phyloP scores from a whole-genome alignment of 2,329 filamentous ascomycete genomes.

The Penicillium italicum region DNA sequence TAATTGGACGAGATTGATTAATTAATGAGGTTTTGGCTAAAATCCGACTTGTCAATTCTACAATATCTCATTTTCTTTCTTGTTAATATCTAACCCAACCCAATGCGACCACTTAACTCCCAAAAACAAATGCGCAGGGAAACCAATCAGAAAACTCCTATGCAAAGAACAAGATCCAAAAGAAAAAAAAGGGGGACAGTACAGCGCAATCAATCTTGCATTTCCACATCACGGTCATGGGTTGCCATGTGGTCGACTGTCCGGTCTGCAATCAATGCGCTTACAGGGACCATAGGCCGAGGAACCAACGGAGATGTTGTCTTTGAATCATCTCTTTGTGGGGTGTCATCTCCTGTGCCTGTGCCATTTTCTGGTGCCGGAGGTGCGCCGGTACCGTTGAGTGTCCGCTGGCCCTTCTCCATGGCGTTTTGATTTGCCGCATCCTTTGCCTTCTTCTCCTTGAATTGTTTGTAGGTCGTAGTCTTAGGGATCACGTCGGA shows the following conservation, averaged over 20 bases:
- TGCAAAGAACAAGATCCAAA: conserved; percentile 17
- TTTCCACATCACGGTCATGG: conserved; percentile 55
- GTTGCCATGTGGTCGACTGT: conserved; percentile 46
- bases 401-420: conserved; percentile 40
- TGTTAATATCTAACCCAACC: conserved; percentile 8
- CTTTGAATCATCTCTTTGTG: conserved; percentile 16
- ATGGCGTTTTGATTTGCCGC: conserved; percentile 28
- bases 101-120: conserved; percentile 16
- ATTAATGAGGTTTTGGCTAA: not conserved
- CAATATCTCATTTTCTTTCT: conserved; percentile 1
- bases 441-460: conserved; percentile 54
- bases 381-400: conserved; percentile 29
- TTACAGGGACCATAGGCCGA: conserved; percentile 45
- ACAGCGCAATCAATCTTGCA: conserved; percentile 40
- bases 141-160: conserved; percentile 19
- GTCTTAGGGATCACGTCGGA: conserved; percentile 87
- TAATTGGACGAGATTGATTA: not conserved
- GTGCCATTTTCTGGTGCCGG: conserved; percentile 25
- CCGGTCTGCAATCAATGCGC: conserved; percentile 54
- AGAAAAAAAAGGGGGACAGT: conserved; percentile 6
- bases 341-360: conserved; percentile 14
- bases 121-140: conserved; percentile 6
- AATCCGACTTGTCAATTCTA: not conserved
- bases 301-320: conserved; percentile 27
- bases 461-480: conserved; percentile 73